phyloP scores from a whole-genome alignment of 108 stramenopile genomes.

The Cyclotella cryptica region DNA sequence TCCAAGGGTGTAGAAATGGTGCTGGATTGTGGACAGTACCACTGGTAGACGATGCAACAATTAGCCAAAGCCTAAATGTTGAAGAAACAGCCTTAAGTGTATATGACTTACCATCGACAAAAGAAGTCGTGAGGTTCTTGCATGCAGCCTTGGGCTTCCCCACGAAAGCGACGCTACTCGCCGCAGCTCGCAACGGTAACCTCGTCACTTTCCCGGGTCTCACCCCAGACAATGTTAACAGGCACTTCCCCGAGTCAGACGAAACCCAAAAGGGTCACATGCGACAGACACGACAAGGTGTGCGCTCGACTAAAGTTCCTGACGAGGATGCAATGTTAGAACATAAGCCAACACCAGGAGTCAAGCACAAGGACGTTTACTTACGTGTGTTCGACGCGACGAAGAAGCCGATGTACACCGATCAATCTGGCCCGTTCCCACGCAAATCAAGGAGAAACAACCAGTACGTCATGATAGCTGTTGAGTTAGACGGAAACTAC shows the following conservation, averaged over 20 bases:
- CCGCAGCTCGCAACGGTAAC: conserved; percentile 25
- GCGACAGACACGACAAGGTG: conserved; percentile 30
- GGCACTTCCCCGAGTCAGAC: conserved; percentile 7
- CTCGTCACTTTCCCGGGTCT: conserved; percentile 35
- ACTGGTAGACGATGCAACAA: conserved; percentile 2
- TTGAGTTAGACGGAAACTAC: conserved; percentile 12
- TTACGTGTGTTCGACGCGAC: conserved; percentile 17
- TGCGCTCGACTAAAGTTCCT: conserved; percentile 37
- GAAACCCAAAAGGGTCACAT: conserved; percentile 47
- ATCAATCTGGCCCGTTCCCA: conserved; percentile 11
- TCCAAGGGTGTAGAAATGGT: not conserved
- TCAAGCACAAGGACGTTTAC: conserved; percentile 7
- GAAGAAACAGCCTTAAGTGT: conserved; percentile 5
- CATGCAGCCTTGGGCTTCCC: conserved; percentile 50
- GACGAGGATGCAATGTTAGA: not conserved
- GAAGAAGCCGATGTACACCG: conserved; percentile 4
- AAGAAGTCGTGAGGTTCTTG: conserved; percentile 30
- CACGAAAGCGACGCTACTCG: conserved; percentile 22
- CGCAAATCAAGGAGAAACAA: conserved; percentile 7
- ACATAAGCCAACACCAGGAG: not conserved
- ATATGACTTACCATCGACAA: conserved; percentile 11
- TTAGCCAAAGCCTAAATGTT: conserved; percentile 6
- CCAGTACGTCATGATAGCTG: not conserved
- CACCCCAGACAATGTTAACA: conserved; percentile 1
- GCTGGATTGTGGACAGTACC: conserved; percentile 8